Percentiles rank a stretch among this genome's conserved stretches.
Evolutionary conservation across 1,139 yeast species (phyloP).

Genomic region (Scheffersomyces stambukii): DNA sequence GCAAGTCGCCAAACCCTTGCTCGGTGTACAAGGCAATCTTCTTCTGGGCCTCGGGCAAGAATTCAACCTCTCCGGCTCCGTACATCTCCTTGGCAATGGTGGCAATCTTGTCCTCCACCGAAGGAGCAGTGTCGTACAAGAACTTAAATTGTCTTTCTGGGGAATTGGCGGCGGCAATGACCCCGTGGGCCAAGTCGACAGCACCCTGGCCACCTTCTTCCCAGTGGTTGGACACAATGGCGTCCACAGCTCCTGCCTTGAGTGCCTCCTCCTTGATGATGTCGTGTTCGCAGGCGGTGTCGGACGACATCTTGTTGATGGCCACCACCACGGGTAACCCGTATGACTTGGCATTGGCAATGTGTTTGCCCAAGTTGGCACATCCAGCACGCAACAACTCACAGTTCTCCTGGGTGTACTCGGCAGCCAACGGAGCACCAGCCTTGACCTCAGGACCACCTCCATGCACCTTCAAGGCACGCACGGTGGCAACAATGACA

Average conservation of each 20-base stretch:
- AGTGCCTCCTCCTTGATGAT: slow-evolving; percentile 79
- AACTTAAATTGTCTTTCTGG: slow-evolving; percentile 56
- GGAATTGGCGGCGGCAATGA: slow-evolving; percentile 64
- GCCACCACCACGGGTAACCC: slow-evolving; percentile 97
- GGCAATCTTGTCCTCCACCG: slow-evolving; percentile 80
- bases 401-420: slow-evolving; percentile 79
- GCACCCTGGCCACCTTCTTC: slow-evolving; percentile 98
- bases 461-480: slow-evolving; percentile 96
- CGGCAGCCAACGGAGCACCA: slow-evolving; percentile 85
- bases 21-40: slow-evolving; percentile 80
- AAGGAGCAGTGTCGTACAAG: slow-evolving; percentile 65
- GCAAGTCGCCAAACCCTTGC: slow-evolving; percentile 90
- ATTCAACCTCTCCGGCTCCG: slow-evolving; percentile 89
- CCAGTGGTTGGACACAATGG: slow-evolving; percentile 96
- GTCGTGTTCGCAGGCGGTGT: slow-evolving; percentile 78
- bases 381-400: slow-evolving; percentile 84
- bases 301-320: slow-evolving; percentile 86
- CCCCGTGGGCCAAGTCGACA: slow-evolving; percentile 79
- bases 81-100: slow-evolving; percentile 88
- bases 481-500: slow-evolving; percentile 93
- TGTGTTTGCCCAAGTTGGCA: slow-evolving; percentile 88
- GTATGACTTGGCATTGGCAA: slow-evolving; percentile 76
- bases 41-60: slow-evolving; percentile 77
- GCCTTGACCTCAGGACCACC: slow-evolving; percentile 99
- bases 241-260: slow-evolving; percentile 93